Percentiles rank a stretch among this genome's conserved stretches.
Conservation (phyloP, 805 yeast genomes). For the Alloascoidea hylecoeti region DNA sequence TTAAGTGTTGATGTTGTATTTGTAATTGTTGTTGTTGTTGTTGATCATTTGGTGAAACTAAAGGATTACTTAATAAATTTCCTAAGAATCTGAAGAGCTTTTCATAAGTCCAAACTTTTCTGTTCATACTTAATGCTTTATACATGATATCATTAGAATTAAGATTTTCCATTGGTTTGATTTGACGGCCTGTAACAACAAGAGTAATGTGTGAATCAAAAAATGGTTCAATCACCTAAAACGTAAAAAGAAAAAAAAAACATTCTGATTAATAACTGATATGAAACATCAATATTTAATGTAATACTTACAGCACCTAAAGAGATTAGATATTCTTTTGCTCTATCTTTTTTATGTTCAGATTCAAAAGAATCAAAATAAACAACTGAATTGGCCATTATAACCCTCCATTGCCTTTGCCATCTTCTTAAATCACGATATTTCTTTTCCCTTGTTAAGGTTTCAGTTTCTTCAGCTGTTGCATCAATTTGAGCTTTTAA, state of each 20-base stretch:
- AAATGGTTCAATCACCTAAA: slow-evolving; percentile 37
- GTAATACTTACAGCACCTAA: slow-evolving; percentile 16
- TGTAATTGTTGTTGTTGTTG: slow-evolving; percentile 1
- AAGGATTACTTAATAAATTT: slow-evolving; percentile 18
- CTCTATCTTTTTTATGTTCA: slow-evolving; percentile 11
- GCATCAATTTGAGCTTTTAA: too few relatives aligned
- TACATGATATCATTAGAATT: slow-evolving; percentile 46
- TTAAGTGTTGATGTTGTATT: slow-evolving; percentile 4
- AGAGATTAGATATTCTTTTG: slow-evolving; percentile 11
- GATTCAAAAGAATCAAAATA: slow-evolving; percentile 40
- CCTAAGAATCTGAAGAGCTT: slow-evolving; percentile 70
- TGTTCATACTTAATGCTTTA: slow-evolving; percentile 41
- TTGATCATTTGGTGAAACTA: background rate
- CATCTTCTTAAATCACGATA: slow-evolving; percentile 33
- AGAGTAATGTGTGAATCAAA: slow-evolving; percentile 57
- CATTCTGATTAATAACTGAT: background rate
- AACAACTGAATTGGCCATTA: slow-evolving; percentile 42
- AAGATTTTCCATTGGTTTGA: slow-evolving; percentile 20
- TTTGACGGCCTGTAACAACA: slow-evolving; percentile 55
- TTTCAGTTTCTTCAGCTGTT: slow-evolving; percentile 5
- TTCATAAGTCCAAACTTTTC: slow-evolving; percentile 81
- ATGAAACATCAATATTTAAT: slow-evolving; percentile 4
- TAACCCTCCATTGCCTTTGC: slow-evolving; percentile 52
- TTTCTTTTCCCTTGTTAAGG: slow-evolving; percentile 14
- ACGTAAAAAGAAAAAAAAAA: slow-evolving; percentile 30